These are phyloP conservation scores for Cynara cardunculus DNA, from an alignment of 129 eudicot genomes.

Conservation along the genomic window DNA sequence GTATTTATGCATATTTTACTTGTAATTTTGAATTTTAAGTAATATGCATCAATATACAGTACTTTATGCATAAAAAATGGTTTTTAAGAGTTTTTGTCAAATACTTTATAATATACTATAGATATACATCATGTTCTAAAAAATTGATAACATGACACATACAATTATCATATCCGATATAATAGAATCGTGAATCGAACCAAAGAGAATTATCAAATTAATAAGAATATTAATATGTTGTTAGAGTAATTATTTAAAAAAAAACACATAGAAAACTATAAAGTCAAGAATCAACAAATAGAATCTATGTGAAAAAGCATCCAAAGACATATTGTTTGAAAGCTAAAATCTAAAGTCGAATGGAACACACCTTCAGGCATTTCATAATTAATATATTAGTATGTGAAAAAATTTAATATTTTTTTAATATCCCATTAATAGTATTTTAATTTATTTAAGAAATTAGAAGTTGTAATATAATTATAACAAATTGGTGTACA, in stretches of 20 bases:
- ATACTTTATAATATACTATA: no score
- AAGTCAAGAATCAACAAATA: background rate
- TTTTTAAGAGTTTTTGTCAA: no score
- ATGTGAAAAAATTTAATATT: background rate
- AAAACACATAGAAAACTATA: background rate
- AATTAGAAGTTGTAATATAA: no score
- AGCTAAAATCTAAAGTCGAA: slow-evolving; percentile 17
- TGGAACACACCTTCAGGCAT: background rate
- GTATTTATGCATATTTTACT: no score
- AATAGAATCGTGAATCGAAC: background rate
- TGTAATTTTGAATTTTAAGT: no score
- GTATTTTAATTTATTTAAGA: no score
- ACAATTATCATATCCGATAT: background rate
- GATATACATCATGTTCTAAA: background rate
- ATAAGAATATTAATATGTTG: background rate
- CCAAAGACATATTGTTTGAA: slow-evolving; percentile 16
- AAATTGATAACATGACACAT: background rate
- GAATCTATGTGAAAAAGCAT: slow-evolving; percentile 8
- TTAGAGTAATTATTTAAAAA: background rate
- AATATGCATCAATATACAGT: no score
- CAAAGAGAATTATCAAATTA: background rate
- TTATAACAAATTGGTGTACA: no score
- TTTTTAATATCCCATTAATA: no score
- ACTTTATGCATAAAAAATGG: no score
- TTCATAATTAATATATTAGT: background rate